A percentile compares a stretch with the other conserved stretches of the same genome.
Conservation (phyloP, 2,329 filamentous ascomycete genomes). For the Fusarium albidum region DNA sequence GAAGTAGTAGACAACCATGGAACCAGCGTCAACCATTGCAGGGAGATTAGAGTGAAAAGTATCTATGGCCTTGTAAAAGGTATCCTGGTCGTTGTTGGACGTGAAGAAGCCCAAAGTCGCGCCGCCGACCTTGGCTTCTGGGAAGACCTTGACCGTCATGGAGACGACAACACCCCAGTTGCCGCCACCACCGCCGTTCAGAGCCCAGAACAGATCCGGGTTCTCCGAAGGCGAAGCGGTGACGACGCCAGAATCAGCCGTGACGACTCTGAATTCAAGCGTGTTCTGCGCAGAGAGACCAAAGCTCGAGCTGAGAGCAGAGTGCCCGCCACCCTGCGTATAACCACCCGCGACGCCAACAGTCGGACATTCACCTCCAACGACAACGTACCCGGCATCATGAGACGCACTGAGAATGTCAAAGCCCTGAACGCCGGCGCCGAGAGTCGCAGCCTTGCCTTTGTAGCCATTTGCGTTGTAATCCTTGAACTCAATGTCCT, state of each 20-base stretch:
- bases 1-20: slow-evolving; percentile 58
- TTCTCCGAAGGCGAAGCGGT: slow-evolving; percentile 57
- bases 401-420: slow-evolving; percentile 55
- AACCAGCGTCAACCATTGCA: slow-evolving; percentile 57
- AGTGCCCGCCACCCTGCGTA: slow-evolving; percentile 65
- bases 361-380: slow-evolving; percentile 62
- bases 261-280: slow-evolving; percentile 64
- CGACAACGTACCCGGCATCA: slow-evolving; percentile 54
- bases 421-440: slow-evolving; percentile 59
- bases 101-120: slow-evolving; percentile 53
- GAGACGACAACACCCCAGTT: slow-evolving; percentile 66
- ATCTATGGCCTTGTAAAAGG: slow-evolving; percentile 58
- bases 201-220: slow-evolving; percentile 69
- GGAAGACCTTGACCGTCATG: slow-evolving; percentile 61
- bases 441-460: slow-evolving; percentile 61
- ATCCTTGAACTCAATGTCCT: slow-evolving; percentile 51
- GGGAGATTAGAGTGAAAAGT: slow-evolving; percentile 53
- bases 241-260: slow-evolving; percentile 54
- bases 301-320: slow-evolving; percentile 57
- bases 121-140: slow-evolving; percentile 52
- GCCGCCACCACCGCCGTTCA: slow-evolving; percentile 65
- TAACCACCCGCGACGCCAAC: slow-evolving; percentile 69
- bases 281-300: slow-evolving; percentile 68
- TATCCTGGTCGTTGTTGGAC: slow-evolving; percentile 42
- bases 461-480: slow-evolving; percentile 54